These are phyloP conservation scores for Collybia sordida DNA, from an alignment of 768 basidiomycete genomes.

Conservation along the genomic window DNA sequence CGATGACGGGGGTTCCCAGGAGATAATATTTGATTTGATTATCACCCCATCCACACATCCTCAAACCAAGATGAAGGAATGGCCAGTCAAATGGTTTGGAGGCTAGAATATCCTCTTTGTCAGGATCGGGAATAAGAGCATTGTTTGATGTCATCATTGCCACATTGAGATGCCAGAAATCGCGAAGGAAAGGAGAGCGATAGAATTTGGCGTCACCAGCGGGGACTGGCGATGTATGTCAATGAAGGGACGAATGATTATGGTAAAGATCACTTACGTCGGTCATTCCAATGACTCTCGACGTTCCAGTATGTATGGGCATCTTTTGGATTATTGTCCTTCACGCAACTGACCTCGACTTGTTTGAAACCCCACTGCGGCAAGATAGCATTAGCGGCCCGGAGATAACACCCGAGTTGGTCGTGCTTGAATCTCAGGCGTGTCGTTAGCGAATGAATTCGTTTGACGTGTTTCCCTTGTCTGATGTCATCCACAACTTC, in stretches of 20 bases:
- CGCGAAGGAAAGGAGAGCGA: slow-evolving; percentile 88
- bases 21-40: slow-evolving; percentile 89
- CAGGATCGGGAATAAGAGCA: slow-evolving; percentile 93
- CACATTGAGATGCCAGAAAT: slow-evolving; percentile 99
- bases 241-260: slow-evolving; percentile 2
- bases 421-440: slow-evolving; percentile 82
- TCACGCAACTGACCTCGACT: slow-evolving; percentile 92
- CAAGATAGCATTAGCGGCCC: slow-evolving; percentile 83
- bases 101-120: slow-evolving; percentile 97
- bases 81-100: slow-evolving; percentile 95
- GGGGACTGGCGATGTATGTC: slow-evolving; percentile 59
- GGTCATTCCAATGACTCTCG: slow-evolving; percentile 95
- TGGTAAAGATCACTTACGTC: slow-evolving; percentile 56
- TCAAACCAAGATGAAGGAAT: slow-evolving; percentile 80
- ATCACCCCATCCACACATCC: slow-evolving; percentile 98
- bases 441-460: slow-evolving; percentile 90
- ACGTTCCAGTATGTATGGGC: slow-evolving; percentile 97
- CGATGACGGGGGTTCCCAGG: slow-evolving; percentile 87
- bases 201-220: slow-evolving; percentile 81
- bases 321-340: slow-evolving; percentile 80
- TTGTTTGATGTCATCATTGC: slow-evolving; percentile 99
- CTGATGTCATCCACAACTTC: slow-evolving; percentile 92
- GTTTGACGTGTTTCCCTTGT: slow-evolving; percentile 56
- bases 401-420: slow-evolving; percentile 80
- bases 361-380: slow-evolving; percentile 99